Percentiles rank a stretch among this genome's conserved stretches.
Evolutionary conservation across 495 filamentous ascomycete genomes (phyloP).

Genomic region (Hypoxylon intermedium): DNA sequence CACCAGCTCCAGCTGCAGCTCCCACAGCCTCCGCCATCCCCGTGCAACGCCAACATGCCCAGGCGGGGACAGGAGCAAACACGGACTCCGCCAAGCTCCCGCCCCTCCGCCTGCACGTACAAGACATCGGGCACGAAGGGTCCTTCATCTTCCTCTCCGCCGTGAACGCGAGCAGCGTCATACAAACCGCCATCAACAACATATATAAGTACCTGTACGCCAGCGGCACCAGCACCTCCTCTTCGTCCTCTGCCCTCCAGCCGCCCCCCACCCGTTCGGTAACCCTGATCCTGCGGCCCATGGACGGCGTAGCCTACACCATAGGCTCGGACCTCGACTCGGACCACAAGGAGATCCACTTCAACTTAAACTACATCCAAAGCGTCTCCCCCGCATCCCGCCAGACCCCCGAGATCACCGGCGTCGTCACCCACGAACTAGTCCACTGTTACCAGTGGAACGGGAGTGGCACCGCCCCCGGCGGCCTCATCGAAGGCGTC

Average conservation of each 20-base stretch:
- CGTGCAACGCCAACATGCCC: background rate
- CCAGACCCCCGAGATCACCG: slow-evolving; percentile 71
- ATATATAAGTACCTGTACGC: slow-evolving; percentile 53
- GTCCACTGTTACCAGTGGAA: slow-evolving; percentile 96
- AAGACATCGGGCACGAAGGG: slow-evolving; percentile 72
- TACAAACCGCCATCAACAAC: slow-evolving; percentile 66
- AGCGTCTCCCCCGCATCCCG: slow-evolving; percentile 48
- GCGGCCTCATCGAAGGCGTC: slow-evolving; percentile 88
- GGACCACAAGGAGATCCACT: slow-evolving; percentile 95
- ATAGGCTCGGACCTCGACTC: slow-evolving; percentile 79
- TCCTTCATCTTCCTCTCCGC: slow-evolving; percentile 66
- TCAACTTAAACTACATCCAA: slow-evolving; percentile 78
- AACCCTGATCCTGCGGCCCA: slow-evolving; percentile 82
- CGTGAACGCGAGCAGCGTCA: slow-evolving; percentile 62
- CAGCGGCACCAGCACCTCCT: background rate
- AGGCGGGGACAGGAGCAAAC: background rate
- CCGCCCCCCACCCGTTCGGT: slow-evolving; percentile 71
- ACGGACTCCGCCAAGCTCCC: slow-evolving; percentile 46
- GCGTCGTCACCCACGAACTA: slow-evolving; percentile 89
- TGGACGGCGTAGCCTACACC: slow-evolving; percentile 88
- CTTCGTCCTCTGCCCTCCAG: slow-evolving; percentile 60
- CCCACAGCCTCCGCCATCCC: slow-evolving; percentile 29
- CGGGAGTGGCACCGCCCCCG: slow-evolving; percentile 67
- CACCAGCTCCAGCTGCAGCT: background rate
- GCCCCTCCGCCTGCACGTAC: slow-evolving; percentile 72